Percentiles rank a stretch among this genome's conserved stretches.
Conservation (phyloP, 352 stramenopile species). For the Pythium phragmitis region DNA sequence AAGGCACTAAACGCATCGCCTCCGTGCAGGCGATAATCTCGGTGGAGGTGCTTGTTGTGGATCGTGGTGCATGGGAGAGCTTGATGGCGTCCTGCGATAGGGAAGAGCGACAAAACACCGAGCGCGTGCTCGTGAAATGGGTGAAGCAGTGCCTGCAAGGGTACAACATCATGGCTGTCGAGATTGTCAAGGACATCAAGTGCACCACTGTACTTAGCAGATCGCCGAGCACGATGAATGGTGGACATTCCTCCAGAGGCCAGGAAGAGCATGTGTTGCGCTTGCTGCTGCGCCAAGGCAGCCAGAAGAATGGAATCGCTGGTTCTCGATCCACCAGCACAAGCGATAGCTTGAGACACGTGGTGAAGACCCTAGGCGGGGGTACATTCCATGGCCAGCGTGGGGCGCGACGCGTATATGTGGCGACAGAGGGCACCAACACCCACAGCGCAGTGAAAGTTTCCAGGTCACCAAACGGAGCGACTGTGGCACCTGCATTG, state of each 20-base stretch:
- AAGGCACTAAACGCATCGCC: constrained; percentile 54
- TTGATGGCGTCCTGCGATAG: constrained; percentile 45
- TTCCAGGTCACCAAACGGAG: not conserved
- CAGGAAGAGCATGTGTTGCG: constrained; percentile 13
- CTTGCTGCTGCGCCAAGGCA: constrained; percentile 10
- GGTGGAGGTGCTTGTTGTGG: constrained; percentile 58
- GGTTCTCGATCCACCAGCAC: constrained; percentile 3
- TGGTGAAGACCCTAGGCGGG: not conserved
- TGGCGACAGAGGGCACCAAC: not conserved
- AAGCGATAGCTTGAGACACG: not conserved
- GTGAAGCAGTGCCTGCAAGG: constrained; percentile 60
- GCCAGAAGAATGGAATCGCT: constrained; percentile 4
- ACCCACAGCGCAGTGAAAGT: too few relatives aligned
- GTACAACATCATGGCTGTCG: constrained; percentile 73
- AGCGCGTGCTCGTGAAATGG: constrained; percentile 46
- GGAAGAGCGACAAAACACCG: constrained; percentile 39
- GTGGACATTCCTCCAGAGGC: not conserved
- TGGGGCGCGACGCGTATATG: constrained; percentile 7
- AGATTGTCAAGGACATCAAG: constrained; percentile 74
- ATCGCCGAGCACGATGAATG: not conserved
- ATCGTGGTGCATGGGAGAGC: constrained; percentile 49
- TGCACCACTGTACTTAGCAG: not conserved
- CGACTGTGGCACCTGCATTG: constrained; percentile 6
- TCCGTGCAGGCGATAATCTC: constrained; percentile 64
- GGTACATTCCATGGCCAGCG: not conserved